Evolutionary conservation across 768 basidiomycete genomes (phyloP).

Genomic region (Xerocomus potaroensis): DNA sequence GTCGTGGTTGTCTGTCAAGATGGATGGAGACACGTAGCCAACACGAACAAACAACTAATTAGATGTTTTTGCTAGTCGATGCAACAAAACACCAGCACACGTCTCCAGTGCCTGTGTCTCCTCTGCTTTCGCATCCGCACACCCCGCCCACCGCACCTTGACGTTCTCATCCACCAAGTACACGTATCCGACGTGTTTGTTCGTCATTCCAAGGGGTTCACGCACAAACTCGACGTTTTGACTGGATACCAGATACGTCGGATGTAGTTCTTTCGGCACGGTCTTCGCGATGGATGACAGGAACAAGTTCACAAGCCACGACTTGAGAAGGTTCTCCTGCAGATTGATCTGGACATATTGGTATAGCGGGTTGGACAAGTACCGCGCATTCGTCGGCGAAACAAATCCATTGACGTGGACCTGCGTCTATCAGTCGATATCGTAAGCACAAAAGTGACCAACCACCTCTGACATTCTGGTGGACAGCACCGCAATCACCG

Average conservation of each 20-base stretch:
- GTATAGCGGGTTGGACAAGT: conserved; percentile 53
- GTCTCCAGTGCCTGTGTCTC: conserved; percentile 67
- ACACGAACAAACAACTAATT: conserved; percentile 24
- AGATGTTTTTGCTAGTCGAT: conserved; percentile 41
- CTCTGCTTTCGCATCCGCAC: conserved; percentile 74
- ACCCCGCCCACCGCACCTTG: conserved; percentile 89
- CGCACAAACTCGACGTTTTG: conserved; percentile 86
- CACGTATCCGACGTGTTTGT: conserved; percentile 88
- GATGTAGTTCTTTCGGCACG: conserved; percentile 59
- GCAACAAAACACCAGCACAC: conserved; percentile 66
- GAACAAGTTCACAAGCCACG: conserved; percentile 84
- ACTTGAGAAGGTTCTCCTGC: conserved; percentile 92
- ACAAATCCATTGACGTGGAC: conserved; percentile 75
- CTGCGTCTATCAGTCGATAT: conserved; percentile 35
- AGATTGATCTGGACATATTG: conserved; percentile 85
- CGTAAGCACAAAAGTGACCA: neutral
- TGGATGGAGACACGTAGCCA: conserved; percentile 22
- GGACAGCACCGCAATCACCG: conserved; percentile 77
- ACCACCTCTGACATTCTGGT: conserved; percentile 84
- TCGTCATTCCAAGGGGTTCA: conserved; percentile 81
- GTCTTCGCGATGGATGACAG: conserved; percentile 63
- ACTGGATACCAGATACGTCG: conserved; percentile 73
- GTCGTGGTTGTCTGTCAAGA: neutral
- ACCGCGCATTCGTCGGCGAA: conserved; percentile 49
- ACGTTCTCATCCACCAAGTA: conserved; percentile 84